Conservation (phyloP, 345 rosid species). For the Litchi chinensis region DNA sequence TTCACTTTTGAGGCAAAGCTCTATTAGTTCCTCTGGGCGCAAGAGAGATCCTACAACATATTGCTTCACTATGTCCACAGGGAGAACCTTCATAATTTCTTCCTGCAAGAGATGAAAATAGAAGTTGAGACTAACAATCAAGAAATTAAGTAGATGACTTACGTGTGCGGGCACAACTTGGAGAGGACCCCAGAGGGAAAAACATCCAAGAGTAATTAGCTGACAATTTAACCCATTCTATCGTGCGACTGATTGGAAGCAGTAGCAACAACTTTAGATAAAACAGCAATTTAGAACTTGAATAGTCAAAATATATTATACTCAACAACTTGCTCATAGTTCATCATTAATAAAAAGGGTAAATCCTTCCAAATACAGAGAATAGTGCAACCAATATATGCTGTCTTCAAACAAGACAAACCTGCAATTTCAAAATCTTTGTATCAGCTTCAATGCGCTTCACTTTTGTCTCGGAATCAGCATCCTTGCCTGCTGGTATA, state of each 20-base stretch:
- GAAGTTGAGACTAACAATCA: neutral
- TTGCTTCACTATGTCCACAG: slow-evolving; percentile 39
- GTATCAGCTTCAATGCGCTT: slow-evolving; percentile 84
- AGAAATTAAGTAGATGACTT: neutral
- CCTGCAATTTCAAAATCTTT: slow-evolving; percentile 89
- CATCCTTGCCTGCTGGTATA: slow-evolving; percentile 43
- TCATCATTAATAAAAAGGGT: too few relatives aligned
- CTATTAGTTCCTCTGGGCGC: slow-evolving; percentile 74
- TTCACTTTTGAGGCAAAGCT: slow-evolving; percentile 59
- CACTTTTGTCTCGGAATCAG: slow-evolving; percentile 50
- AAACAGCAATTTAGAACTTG: too few relatives aligned
- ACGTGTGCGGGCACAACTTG: neutral
- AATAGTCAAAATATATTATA: neutral
- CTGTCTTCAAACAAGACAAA: slow-evolving; percentile 20
- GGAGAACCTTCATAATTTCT: slow-evolving; percentile 52
- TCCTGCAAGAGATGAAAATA: slow-evolving; percentile 48
- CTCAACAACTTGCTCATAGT: neutral
- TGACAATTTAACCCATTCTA: neutral
- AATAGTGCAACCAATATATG: neutral
- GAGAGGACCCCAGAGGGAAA: neutral
- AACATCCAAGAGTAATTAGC: neutral
- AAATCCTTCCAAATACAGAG: too few relatives aligned
- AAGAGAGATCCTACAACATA: slow-evolving; percentile 43
- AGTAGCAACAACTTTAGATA: neutral
- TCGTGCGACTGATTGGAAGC: neutral